A percentile compares a stretch with the other conserved stretches of the same genome.
phyloP scores from a whole-genome alignment of 2,329 filamentous ascomycete species.

The Phialophora tarda region DNA sequence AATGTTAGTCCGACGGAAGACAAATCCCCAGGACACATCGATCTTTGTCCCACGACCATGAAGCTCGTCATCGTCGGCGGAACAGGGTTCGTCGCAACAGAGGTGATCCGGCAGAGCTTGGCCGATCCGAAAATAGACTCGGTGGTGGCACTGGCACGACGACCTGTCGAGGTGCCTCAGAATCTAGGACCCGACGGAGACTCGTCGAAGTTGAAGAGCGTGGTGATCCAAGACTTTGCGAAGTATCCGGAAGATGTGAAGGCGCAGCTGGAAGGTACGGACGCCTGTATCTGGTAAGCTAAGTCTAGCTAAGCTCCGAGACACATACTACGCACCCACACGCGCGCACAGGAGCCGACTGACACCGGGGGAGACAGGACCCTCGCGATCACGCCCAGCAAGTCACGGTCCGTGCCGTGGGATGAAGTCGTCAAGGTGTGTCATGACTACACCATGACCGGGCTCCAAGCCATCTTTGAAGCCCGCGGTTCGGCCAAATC shows the following conservation, averaged over 20 bases:
- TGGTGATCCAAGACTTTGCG: conserved; percentile 45
- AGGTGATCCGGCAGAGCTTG: conserved; percentile 47
- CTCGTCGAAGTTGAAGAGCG: conserved; percentile 43
- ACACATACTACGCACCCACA: background rate
- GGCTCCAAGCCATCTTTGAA: conserved; percentile 47
- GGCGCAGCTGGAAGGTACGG: conserved; percentile 42
- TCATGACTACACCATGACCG: conserved; percentile 47
- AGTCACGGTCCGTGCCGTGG: conserved; percentile 42
- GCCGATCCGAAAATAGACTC: conserved; percentile 41
- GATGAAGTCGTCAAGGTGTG: conserved; percentile 52
- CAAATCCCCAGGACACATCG: background rate
- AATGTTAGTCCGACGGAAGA: background rate
- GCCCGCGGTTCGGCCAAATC: conserved; percentile 33
- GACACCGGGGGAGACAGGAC: conserved; percentile 41
- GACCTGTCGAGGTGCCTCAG: conserved; percentile 26
- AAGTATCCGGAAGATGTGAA: conserved; percentile 44
- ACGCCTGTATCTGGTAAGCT: conserved; percentile 49
- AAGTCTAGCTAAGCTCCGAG: background rate
- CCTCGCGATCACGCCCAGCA: conserved; percentile 52
- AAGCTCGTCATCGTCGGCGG: conserved; percentile 47
- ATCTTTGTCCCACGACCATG: conserved; percentile 38
- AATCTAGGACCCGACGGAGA: conserved; percentile 23
- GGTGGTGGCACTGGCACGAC: conserved; percentile 43
- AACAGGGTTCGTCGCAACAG: conserved; percentile 46
- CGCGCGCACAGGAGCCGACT: too few relatives aligned